phyloP scores from a whole-genome alignment of 257 asterid species.

The Rehmannia glutinosa region DNA sequence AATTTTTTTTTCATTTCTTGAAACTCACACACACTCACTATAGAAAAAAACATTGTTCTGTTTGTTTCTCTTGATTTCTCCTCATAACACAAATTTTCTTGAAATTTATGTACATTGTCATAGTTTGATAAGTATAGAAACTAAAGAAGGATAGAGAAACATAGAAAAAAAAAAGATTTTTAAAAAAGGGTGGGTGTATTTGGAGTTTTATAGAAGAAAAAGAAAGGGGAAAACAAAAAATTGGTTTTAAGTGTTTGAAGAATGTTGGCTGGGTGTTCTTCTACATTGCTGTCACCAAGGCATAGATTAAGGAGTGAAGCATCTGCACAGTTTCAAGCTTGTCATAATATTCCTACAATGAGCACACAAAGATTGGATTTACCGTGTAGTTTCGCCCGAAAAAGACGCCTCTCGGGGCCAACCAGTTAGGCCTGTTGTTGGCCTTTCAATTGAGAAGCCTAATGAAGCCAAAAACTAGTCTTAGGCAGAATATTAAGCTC shows the following conservation, averaged over 20 bases:
- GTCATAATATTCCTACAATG: constrained; percentile 75
- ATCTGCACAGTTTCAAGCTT: constrained; percentile 78
- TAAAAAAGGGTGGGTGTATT: constrained; percentile 35
- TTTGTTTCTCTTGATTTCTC: constrained; percentile 71
- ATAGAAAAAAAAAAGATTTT: not conserved
- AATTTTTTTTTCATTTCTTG: constrained; percentile 37
- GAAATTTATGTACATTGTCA: constrained; percentile 22
- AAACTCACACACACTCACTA: constrained; percentile 58
- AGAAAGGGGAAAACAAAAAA: constrained; percentile 9
- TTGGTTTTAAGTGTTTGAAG: constrained; percentile 48
- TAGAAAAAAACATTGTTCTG: constrained; percentile 37
- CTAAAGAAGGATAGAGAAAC: constrained; percentile 23
- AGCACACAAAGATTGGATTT: constrained; percentile 94
- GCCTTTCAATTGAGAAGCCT: constrained; percentile 65
- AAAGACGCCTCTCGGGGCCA: constrained; percentile 61
- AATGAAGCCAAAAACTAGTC: constrained; percentile 43
- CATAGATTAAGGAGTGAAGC: constrained; percentile 90
- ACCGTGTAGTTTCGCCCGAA: constrained; percentile 63
- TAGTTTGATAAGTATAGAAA: constrained; percentile 22
- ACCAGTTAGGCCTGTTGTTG: constrained; percentile 66
- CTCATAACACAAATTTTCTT: constrained; percentile 20
- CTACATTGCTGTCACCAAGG: constrained; percentile 87
- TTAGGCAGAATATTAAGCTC: constrained; percentile 59
- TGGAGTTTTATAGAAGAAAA: constrained; percentile 32
- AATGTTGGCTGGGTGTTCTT: constrained; percentile 99